A percentile compares a stretch with the other conserved stretches of the same genome.
These are phyloP conservation scores for Ramicandelaber brevisporus DNA, from an alignment of 192 early-diverging fungal genomes.

Conservation along the genomic window DNA sequence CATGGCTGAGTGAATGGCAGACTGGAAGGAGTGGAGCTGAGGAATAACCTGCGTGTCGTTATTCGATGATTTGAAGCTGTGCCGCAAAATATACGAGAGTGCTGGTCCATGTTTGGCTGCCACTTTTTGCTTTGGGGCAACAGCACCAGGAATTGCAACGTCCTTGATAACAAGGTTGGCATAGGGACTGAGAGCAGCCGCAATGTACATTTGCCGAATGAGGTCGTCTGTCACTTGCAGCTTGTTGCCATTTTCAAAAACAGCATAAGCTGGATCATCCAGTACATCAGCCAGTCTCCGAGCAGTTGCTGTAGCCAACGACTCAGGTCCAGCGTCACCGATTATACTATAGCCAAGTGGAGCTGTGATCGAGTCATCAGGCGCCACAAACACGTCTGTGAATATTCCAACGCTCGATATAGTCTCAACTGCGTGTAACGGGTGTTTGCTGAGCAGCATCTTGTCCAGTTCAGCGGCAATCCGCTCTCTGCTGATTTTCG, in stretches of 20 bases:
- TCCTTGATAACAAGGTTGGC: too few species aligned
- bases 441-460: conserved; percentile 47
- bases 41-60: background rate
- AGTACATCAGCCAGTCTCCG: too few species aligned
- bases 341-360: background rate
- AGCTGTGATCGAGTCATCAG: background rate
- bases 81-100: too few species aligned
- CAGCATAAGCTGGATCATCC: background rate
- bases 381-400: conserved; percentile 4
- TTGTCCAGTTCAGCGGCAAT: conserved; percentile 83
- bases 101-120: too few species aligned
- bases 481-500: conserved; percentile 78
- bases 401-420: conserved; percentile 19
- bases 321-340: too few species aligned
- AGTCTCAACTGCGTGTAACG: conserved; percentile 19
- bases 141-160: too few species aligned
- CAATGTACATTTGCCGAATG: conserved; percentile 1
- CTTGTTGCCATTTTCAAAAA: background rate
- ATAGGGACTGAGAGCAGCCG: conserved; percentile 5
- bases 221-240: background rate
- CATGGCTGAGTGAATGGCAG: background rate
- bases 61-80: conserved; percentile 4
- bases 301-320: too few species aligned
- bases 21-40: background rate
- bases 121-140: too few species aligned